Base-by-base conservation (phyloP, 2,329 filamentous ascomycete species). In the Huntiella savannae region DNA sequence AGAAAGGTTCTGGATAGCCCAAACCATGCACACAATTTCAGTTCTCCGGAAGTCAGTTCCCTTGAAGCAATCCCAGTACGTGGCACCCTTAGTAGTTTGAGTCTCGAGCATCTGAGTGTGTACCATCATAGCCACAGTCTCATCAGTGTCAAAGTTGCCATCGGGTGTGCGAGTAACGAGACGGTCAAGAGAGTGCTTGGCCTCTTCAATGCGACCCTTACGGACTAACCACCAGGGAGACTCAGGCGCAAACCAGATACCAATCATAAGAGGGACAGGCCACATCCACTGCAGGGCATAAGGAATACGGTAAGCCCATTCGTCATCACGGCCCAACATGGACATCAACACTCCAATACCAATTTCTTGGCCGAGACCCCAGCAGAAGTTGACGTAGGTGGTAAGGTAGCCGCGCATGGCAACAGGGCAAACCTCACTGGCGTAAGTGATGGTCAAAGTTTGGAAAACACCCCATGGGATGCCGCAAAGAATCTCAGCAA, bases 101-200 rank as follows among this genome's bases (percentile, higher is more conserved):
- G 82, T 71, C 59, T 93, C 86, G 8, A 92, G 65, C 0, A 80
- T 79, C 0, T 82, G 87, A 0, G 85, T 94, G 57, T 92, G 83
- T 1, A 85, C 75, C 82, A 94, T 93, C 83, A 93, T 92, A 55
- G 82, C 78, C 43, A 93, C 69, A 0, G 83, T 91, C 62, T 91
- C 83, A 51, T 92, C 81, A 8, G 81, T 73, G 55, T 92, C 74
- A 54, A 91, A 87, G 50, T 79, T 71, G 1, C 75, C 78, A 50
- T 84, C 77, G 46, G 67, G 65, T 52, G 75, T 64, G 11, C 67
- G 54, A 54, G 70, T 78, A 4, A 79, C 82, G 15, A 84, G 64
- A 3, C 79, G 74, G 42, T 79, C 63, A 15, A 84, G 67, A 1
- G 78, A 65, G 40, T 65, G 62, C 62, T 82, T 82, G 28, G 80